Base-by-base conservation (phyloP, 768 basidiomycete genomes). In the Mrakia frigida region DNA sequence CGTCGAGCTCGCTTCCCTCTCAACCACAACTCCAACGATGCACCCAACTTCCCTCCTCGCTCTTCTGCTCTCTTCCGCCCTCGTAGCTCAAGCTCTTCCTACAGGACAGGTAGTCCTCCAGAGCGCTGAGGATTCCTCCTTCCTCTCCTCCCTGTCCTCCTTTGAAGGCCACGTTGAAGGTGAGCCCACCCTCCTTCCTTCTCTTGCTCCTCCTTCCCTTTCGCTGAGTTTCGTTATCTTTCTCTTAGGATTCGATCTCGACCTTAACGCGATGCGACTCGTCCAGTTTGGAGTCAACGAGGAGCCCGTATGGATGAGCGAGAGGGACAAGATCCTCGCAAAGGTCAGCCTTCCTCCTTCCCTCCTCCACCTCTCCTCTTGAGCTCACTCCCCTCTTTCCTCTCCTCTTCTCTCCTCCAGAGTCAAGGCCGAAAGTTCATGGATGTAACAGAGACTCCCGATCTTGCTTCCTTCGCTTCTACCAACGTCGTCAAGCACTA, bases 251-350 rank as follows among this genome's bases (percentile, higher is more conserved):
- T 92, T 90, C 82, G 85, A 86, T 82, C 86, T 93, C 77, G 90
- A 94, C 84, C 85, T 95, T 73, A 86, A 87, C 76, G 90, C 88
- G 63, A 86, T 86, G 72, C 88, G 94, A 70, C 87, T 94, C 73
- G 89, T 96, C 71, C 88, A 93, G 82, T 85, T 92, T 81, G 88
- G 90, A 73, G 90, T 87, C 50, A 85, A 82, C 68, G 83, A 89
- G 81, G 85, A 85, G 16, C 90, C 92, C 5, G 87, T 90, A 71
- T 91, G 89, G 90, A 90, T 94, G 85, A 88, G 93, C 21, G 94
- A 97, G 84, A 84, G 91, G n/a, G 90, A 94, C 80, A 97, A 96
- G 92, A 90, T 95, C 78, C 85, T 88, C 80, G 87, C 89, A 77
- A 95, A 91, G 84, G 89, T 89, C 56, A 56, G 56, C 25, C 23